Evolutionary conservation across 2,329 filamentous ascomycete genomes (phyloP).

Genomic region (Colletotrichum abscissum): DNA sequence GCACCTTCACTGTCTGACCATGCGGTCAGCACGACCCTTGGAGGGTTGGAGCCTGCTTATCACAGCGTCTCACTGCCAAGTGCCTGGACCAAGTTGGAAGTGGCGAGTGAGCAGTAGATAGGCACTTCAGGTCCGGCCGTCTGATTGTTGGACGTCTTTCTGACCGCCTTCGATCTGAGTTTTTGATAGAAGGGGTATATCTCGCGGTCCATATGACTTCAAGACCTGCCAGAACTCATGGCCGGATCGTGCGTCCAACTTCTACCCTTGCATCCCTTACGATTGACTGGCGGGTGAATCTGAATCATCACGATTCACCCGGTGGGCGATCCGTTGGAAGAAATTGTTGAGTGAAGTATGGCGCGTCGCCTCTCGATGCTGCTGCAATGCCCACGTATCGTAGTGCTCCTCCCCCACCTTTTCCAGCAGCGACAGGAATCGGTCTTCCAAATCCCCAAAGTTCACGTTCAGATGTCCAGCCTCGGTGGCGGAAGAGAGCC

Average conservation of each 20-base stretch:
- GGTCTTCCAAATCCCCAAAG: not conserved
- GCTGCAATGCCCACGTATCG: not conserved
- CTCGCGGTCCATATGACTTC: not conserved
- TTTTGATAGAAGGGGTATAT: not conserved
- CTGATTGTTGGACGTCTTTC: not conserved
- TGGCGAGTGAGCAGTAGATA: not conserved
- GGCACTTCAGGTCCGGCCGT: not conserved
- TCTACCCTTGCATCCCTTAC: not conserved
- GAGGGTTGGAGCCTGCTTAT: not conserved
- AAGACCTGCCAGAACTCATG: not conserved
- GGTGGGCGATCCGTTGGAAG: not conserved
- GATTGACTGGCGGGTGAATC: not conserved
- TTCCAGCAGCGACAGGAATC: not conserved
- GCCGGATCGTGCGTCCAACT: not conserved
- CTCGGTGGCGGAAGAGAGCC: no score
- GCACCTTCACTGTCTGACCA: not conserved
- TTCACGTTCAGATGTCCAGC: not conserved
- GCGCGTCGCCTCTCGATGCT: not conserved
- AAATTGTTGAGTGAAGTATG: not conserved
- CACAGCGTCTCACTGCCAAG: not conserved
- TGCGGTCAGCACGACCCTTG: not conserved
- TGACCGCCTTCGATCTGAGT: not conserved
- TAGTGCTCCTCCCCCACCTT: not conserved
- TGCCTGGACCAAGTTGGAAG: not conserved
- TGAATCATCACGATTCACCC: not conserved